Base-by-base conservation (phyloP, 495 filamentous ascomycete genomes). In the Tuber calosporum region DNA sequence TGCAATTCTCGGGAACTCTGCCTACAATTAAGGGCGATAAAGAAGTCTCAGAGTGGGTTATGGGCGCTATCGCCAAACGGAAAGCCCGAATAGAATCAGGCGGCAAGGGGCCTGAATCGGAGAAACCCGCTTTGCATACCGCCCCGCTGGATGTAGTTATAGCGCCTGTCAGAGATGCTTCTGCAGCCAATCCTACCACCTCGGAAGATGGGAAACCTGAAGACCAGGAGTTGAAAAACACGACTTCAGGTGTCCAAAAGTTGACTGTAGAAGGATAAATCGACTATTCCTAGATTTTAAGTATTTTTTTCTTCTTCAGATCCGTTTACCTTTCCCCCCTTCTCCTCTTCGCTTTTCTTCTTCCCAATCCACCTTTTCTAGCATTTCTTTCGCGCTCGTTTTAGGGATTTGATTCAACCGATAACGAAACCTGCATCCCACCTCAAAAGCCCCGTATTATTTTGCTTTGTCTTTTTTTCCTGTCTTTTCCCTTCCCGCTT, bases 1-100 rank as follows among this genome's bases (percentile, higher is more conserved):
- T 83, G 40, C 78, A 79, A 58, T 62, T n/a, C 19, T 36, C 42
- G n/a, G 20, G 40, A 38, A 30, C 68, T 58, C 69, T 71, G 9
- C 69, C 42, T 15, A 69, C 39, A 26, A 76, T 84, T 75, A 81
- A 87, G 81, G 89, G 89, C 30, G 92, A 98, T 73, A 83, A 85
- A 62, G 94, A 97, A 82, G 92, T 97, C 11, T 89, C 92, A 2
- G 86, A 87, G 41, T 98, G 94, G 94, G 94, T 97, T 20, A 85
- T 85, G n/a, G 85, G 85, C 13, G 92, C 92, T 53, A 83, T 94
- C 58, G 86, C 89, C 70, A 84, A 85, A 41, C 90, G 89, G 75
- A 82, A 83, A 73, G 85, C 83, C 5, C 89, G 88, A n/a, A 79
- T 84, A 53, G 75, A 77, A 66, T 72, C 73, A 39, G 75, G 77